These are phyloP conservation scores for Pichia occidentalis DNA, from an alignment of 805 yeast genomes.

Conservation along the genomic window DNA sequence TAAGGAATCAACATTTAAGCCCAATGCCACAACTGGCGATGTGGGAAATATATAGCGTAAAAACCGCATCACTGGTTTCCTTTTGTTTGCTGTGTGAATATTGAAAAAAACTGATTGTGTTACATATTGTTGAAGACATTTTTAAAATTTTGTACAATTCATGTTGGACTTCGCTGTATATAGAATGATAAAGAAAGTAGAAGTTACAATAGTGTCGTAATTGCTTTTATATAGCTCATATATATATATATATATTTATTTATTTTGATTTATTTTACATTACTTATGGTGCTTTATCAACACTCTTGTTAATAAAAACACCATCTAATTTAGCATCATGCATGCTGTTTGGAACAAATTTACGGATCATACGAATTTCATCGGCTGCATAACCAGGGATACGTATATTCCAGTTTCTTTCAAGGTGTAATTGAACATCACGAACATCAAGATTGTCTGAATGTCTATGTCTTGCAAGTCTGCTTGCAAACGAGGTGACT, in stretches of 20 bases:
- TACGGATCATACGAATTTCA: slow-evolving; percentile 73
- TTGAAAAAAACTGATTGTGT: no score
- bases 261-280: no score
- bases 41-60: slow-evolving; percentile 4
- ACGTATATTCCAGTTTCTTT: slow-evolving; percentile 89
- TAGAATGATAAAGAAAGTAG: no score
- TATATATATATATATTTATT: no score
- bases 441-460: slow-evolving; percentile 79
- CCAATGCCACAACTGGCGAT: slow-evolving; percentile 1
- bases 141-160: no score
- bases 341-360: slow-evolving; percentile 57
- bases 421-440: slow-evolving; percentile 88
- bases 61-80: slow-evolving; percentile 1
- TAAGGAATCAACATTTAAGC: slow-evolving; percentile 13
- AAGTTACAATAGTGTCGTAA: no score
- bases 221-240: no score
- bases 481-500: slow-evolving; percentile 89
- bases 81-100: no score
- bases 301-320: slow-evolving; percentile 58
- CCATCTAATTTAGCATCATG: slow-evolving; percentile 65
- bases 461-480: slow-evolving; percentile 90
- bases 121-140: slow-evolving; percentile 3
- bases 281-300: slow-evolving; percentile 36
- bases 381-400: slow-evolving; percentile 92
- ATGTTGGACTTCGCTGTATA: no score